Base-by-base conservation (phyloP, 177 flowering plant species). In the Tripterygium wilfordii region DNA sequence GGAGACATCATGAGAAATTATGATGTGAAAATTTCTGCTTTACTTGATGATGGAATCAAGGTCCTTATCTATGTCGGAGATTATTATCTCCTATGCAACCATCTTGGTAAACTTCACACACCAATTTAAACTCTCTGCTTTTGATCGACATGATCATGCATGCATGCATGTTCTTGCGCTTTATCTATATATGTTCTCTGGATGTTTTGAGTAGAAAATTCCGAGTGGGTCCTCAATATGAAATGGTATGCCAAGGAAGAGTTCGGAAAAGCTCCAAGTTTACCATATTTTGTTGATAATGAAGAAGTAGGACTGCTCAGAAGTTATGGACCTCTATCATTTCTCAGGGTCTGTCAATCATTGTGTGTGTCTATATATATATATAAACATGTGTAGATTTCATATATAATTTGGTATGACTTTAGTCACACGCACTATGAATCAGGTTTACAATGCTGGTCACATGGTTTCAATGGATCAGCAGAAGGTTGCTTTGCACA, bases 141-240 rank as follows among this genome's bases (percentile, higher is more conserved):
- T 9, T 32, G 6, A 32, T n/a, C 36, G 14, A 32, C 36, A n/a
- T n/a, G n/a, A n/a, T n/a, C n/a, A 12, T 32, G 0, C 25, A 23
- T 19, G n/a, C n/a, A n/a, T n/a, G n/a, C 30, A 1, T 12, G 9
- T 15, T 10, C 6, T 4, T 19, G n/a, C n/a, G n/a, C n/a, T n/a
- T n/a, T n/a, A n/a, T n/a, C n/a, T n/a, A n/a, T n/a, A n/a, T n/a
- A n/a, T n/a, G n/a, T n/a, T n/a, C n/a, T n/a, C n/a, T n/a, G n/a
- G n/a, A n/a, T 15, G 28, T n/a, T 12, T 37, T 0, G 3, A 5
- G 39, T 65, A 86, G 96, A 88, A 48, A 83, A 84, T 50, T 84
- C 76, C 16, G 70, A 70, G 33, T 84, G 92, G 96, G 89, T 82
- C 38, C 66, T 82, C 58, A 78, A 80, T 14, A 74, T 87, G 92